A percentile compares a stretch with the other conserved stretches of the same genome.
These are phyloP conservation scores for Globisporangium cederbergense DNA, from an alignment of 352 stramenopile genomes.

Conservation along the genomic window DNA sequence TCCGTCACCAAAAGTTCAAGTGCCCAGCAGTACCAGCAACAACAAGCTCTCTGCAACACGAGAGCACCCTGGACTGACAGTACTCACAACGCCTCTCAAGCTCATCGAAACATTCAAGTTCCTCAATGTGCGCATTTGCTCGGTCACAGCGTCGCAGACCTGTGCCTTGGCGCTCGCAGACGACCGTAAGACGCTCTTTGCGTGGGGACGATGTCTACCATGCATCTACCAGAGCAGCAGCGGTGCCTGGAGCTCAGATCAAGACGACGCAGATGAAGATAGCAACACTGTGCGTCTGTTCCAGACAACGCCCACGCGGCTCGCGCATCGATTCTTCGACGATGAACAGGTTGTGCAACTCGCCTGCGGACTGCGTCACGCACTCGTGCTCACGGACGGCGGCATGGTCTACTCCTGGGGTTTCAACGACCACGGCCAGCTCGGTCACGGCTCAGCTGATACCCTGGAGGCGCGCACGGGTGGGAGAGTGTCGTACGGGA, in stretches of 20 bases:
- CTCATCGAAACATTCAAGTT: conserved; percentile 49
- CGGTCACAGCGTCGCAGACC: conserved; percentile 36
- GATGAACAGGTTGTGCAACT: conserved; percentile 23
- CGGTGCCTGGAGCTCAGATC: neutral
- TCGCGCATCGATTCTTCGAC: conserved; percentile 31
- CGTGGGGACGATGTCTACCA: conserved; percentile 52
- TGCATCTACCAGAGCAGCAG: conserved; percentile 21
- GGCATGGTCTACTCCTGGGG: conserved; percentile 73
- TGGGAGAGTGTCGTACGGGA: conserved; percentile 28
- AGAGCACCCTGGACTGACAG: conserved; percentile 5
- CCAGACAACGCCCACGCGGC: conserved; percentile 20
- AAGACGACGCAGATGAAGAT: conserved; percentile 9
- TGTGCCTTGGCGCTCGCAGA: conserved; percentile 43
- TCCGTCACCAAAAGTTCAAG: neutral
- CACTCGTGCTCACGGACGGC: conserved; percentile 42
- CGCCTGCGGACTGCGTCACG: conserved; percentile 55
- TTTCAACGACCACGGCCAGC: conserved; percentile 75
- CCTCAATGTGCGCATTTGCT: conserved; percentile 30
- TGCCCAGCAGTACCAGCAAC: neutral
- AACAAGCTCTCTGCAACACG: neutral
- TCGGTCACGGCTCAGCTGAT: conserved; percentile 50
- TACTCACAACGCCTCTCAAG: conserved; percentile 20
- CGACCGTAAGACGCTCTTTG: conserved; percentile 43
- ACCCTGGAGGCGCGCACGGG: conserved; percentile 45
- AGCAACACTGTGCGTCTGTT: conserved; percentile 8